A percentile compares a stretch with the other conserved stretches of the same genome.
These are phyloP conservation scores for Umbelopsis sp. DNA, from an alignment of 371 early-diverging fungal species.

Conservation along the genomic window DNA sequence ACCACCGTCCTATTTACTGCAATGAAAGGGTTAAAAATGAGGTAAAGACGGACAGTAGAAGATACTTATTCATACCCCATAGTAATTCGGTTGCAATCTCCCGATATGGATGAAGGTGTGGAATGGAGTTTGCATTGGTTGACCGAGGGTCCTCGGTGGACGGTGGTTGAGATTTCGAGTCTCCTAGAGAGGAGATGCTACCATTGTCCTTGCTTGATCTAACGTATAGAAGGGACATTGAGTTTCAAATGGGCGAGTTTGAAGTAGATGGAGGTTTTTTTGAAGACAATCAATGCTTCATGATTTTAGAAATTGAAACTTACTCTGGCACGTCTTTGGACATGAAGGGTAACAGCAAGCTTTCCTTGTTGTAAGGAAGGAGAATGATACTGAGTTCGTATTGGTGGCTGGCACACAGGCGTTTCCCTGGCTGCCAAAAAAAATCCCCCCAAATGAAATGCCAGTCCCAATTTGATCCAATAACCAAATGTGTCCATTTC, in stretches of 20 bases:
- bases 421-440: neutral
- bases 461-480: constrained; percentile 14
- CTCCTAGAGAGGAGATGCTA: neutral
- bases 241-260: too few relatives aligned
- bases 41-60: neutral
- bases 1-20: constrained; percentile 61
- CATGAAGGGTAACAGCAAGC: constrained; percentile 4
- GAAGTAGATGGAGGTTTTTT: too few relatives aligned
- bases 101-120: constrained; percentile 5
- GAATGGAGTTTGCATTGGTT: neutral
- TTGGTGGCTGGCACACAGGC: neutral
- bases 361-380: neutral
- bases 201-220: constrained; percentile 10
- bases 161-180: neutral
- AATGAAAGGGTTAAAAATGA: neutral
- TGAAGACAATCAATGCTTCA: neutral
- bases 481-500: neutral
- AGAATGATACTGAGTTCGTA: neutral
- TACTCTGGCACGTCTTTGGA: constrained; percentile 4
- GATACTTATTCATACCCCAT: neutral
- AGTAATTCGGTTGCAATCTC: constrained; percentile 3
- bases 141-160: neutral
- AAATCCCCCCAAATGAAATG: neutral
- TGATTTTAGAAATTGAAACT: neutral
- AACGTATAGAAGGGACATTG: neutral